Base-by-base conservation (phyloP, 371 early-diverging fungal species). In the Syncephalastrum racemosum region DNA sequence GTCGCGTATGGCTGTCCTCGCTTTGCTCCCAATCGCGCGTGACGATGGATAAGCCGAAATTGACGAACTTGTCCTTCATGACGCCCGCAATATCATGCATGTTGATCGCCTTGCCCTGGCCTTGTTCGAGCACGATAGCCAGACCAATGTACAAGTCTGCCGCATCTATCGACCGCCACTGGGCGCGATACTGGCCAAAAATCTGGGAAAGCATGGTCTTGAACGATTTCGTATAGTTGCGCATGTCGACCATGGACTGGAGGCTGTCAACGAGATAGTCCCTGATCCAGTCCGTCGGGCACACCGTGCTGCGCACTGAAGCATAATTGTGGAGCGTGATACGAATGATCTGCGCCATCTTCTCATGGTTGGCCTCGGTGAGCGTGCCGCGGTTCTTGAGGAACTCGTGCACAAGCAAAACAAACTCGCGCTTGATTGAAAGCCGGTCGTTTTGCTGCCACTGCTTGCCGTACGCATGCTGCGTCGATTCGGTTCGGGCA, bases 381-480 rank as follows among this genome's bases (percentile, higher is more conserved):
- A 86, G 50, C 5, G 60, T 62, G 0, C 85, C 87, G 1, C 73
- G 77, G 19, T 62, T 59, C 22, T 81, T 71, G 45, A 76, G 66
- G 52, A 79, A 83, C 20, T 62, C 63, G 19, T 80, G 79, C 1
- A 85, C 67, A 12, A 87, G 67, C 6, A 69, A 53, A 3, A 85
- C 59, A 52, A 87, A 84, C 47, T 85, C 81, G 46, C 70, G 74
- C 55, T 83, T 79, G 27, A 87, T 77, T 0, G 77, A 78, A 15
- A 85, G 60, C 8, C 78, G 77, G 55, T 87, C 86, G 27, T 87
- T 87, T 36, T 87, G 88, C 31, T 79, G 79, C 86, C 88, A 85
- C n/a, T 82, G 78, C 50, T 85, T 85, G 10, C 85, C 85, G 39
- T 80, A 77, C 2, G 75, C 73, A 22, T 75, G 75, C 24, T 78